phyloP scores from a whole-genome alignment of 1,139 yeast species.

The Saccharomyces hybrid region DNA sequence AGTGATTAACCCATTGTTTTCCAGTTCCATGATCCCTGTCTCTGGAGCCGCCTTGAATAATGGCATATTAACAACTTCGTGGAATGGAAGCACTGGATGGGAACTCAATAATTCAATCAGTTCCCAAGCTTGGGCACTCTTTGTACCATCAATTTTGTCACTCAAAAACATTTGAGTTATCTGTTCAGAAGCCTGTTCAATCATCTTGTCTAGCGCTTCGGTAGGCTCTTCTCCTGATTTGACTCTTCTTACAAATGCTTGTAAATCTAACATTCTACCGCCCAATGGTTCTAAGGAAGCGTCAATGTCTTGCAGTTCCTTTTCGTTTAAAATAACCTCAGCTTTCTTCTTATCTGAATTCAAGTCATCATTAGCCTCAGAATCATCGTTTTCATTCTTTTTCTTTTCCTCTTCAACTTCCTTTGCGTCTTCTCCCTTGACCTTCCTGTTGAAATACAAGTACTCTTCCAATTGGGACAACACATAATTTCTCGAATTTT shows the following conservation, averaged over 20 bases:
- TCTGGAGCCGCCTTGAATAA: conserved; percentile 56
- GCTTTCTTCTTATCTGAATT: not conserved
- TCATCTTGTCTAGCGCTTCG: conserved; percentile 72
- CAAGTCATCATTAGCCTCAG: not conserved
- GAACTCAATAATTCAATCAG: conserved; percentile 58
- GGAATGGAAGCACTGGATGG: conserved; percentile 40
- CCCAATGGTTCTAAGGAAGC: conserved; percentile 69
- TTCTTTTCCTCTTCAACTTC: conserved; percentile 11
- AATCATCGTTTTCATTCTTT: conserved; percentile 11
- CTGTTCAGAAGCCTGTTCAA: conserved; percentile 80
- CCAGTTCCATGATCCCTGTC: conserved; percentile 58
- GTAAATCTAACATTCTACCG: conserved; percentile 91
- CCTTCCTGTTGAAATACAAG: conserved; percentile 15
- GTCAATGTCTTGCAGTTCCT: conserved; percentile 37
- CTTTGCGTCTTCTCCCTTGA: conserved; percentile 11
- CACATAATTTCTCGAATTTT: conserved; percentile 67
- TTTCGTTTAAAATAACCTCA: conserved; percentile 11
- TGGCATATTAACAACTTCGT: conserved; percentile 51
- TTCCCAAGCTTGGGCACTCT: conserved; percentile 83
- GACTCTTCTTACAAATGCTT: conserved; percentile 80
- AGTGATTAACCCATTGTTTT: conserved; percentile 68
- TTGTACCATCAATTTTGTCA: conserved; percentile 48
- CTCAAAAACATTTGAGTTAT: conserved; percentile 71
- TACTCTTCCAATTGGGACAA: conserved; percentile 46
- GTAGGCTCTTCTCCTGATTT: conserved; percentile 78